Evolutionary conservation across 768 basidiomycete genomes (phyloP), one percentile per base, ranked within the genome.

Genomic region (Kwoniella mangroviensis): DNA sequence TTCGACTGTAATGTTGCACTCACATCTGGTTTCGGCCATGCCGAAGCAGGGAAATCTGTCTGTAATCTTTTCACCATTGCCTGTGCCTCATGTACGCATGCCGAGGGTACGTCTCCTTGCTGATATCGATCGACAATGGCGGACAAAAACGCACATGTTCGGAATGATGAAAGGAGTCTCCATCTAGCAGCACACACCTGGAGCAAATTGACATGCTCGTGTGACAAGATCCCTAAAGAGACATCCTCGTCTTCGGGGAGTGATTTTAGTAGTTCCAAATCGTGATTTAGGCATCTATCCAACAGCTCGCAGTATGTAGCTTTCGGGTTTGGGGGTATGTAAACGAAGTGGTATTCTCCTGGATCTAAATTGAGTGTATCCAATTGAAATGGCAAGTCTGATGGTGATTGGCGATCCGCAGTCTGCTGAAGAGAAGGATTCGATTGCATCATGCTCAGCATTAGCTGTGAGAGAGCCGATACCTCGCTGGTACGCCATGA

Each of bases 231-330:
- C 7, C 93, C 92, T 45, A 98, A 85, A 0, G 94, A 92, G 17
- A 99, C 96, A 84, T 98, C 94, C 74, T 98, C 93, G 75, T 93
- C 91, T 61, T 84, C 84, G 4, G 92, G 91, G n/a, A 98, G 90
- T 56, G 91, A 91, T 59, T 91, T 86, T 92, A 99, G 93, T 45
- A 90, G 88, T 78, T 93, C 92, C 68, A 98, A 85, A 81, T 99
- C 97, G 28, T 88, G 87, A 26, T 90, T 86, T 56, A 99, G 88
- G 79, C 94, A 94, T 65, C 88, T 86, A 80, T 93, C 90, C 34
- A 97, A 87, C 17, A 98, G 86, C 12, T 92, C 88, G 73, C 89
- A 89, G 86, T 96, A 99, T 81, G 88, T 92, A 76, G 88, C 89
- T 83, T 88, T 89, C 7, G 95, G 92, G 79, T 92, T 92, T 17